Conservation (phyloP, 345 rosid species). For the Excoecaria agallocha region DNA sequence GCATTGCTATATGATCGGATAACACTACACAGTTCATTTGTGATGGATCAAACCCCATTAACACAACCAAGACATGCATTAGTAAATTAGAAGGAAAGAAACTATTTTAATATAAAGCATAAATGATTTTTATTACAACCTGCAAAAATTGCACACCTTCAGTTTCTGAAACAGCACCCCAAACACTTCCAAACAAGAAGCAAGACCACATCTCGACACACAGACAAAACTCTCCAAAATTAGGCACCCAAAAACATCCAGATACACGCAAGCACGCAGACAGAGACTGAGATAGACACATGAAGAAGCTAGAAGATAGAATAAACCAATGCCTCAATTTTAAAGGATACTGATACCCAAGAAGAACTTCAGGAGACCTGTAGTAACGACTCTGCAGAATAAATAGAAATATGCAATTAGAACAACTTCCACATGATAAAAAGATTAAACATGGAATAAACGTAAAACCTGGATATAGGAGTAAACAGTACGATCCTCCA, state of each 20-base stretch:
- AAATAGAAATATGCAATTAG: constrained; percentile 25
- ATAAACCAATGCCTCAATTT: constrained; percentile 10
- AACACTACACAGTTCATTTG: no score
- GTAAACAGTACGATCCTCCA: constrained; percentile 96
- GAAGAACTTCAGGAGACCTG: constrained; percentile 97
- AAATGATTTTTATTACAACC: no score
- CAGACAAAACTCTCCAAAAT: no score
- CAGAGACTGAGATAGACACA: background rate
- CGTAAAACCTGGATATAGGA: constrained; percentile 89
- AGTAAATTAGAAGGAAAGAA: background rate
- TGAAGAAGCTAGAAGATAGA: constrained; percentile 2
- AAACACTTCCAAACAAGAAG: background rate
- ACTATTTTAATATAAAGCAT: no score
- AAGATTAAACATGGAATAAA: constrained; percentile 8
- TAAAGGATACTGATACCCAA: constrained; percentile 97
- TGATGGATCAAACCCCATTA: background rate
- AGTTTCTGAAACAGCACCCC: background rate
- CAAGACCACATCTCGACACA: background rate
- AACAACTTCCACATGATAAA: constrained; percentile 14
- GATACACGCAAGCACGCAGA: no score
- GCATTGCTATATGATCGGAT: background rate
- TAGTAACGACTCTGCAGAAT: constrained; percentile 96
- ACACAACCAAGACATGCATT: background rate
- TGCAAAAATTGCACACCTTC: background rate
- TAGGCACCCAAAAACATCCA: no score